Conservation (phyloP, 2,329 filamentous ascomycete species). For the Helotiales sp. region DNA sequence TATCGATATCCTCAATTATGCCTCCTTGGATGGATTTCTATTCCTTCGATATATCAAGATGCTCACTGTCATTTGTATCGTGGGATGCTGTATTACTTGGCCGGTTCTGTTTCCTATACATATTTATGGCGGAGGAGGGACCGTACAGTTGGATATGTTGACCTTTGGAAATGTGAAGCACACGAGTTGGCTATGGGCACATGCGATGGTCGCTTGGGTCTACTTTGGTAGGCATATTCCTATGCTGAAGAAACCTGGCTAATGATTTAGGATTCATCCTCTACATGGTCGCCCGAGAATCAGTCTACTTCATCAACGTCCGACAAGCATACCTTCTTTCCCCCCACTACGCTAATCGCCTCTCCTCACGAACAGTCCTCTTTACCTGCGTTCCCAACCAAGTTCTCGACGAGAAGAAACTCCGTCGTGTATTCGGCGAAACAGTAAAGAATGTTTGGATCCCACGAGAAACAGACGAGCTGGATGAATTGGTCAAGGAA, state of each 20-base stretch:
- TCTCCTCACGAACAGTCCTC: constrained; percentile 70
- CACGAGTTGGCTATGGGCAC: constrained; percentile 62
- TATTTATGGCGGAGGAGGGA: constrained; percentile 60
- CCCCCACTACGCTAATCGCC: constrained; percentile 65
- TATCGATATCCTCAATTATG: constrained; percentile 60
- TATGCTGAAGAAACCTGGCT: background rate
- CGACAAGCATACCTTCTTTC: constrained; percentile 71
- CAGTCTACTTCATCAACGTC: constrained; percentile 70
- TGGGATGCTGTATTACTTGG: constrained; percentile 66
- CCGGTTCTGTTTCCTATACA: constrained; percentile 70
- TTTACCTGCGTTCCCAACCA: constrained; percentile 68
- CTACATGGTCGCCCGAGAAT: constrained; percentile 69
- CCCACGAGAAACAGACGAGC: constrained; percentile 60
- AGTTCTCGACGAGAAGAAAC: constrained; percentile 61
- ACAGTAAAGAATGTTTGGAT: constrained; percentile 69
- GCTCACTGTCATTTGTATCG: constrained; percentile 62
- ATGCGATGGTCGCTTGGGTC: constrained; percentile 65
- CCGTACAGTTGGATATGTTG: constrained; percentile 61
- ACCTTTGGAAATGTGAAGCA: constrained; percentile 62
- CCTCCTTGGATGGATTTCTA: constrained; percentile 69
- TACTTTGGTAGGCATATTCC: constrained; percentile 54
- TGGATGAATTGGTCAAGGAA: constrained; percentile 64
- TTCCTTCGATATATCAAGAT: constrained; percentile 70
- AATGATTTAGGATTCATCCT: constrained; percentile 58
- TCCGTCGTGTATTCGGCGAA: constrained; percentile 63